Evolutionary conservation across 169 alveolate genomes (phyloP).

Genomic region (Sarcocystis neurona): DNA sequence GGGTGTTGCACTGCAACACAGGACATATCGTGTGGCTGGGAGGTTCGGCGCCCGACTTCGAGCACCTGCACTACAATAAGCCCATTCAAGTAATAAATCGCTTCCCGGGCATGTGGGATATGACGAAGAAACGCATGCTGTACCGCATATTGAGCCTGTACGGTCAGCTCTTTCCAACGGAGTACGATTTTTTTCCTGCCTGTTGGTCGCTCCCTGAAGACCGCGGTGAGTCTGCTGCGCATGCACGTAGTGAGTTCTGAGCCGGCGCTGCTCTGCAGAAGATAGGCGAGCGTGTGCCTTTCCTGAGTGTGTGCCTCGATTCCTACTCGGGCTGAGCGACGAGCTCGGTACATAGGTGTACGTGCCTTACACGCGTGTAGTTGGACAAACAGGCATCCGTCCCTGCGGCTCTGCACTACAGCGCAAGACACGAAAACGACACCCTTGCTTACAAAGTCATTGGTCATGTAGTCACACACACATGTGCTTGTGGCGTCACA

Average conservation of each 20-base stretch:
- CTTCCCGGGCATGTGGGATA: slow-evolving; percentile 65
- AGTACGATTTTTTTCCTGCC: slow-evolving; percentile 55
- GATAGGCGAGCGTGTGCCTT: no score
- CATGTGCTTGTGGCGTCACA: no score
- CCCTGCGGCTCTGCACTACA: no score
- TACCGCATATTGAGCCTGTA: slow-evolving; percentile 39
- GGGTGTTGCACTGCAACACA: no score
- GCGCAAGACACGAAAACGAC: no score
- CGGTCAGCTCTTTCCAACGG: slow-evolving; percentile 55
- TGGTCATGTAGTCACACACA: no score
- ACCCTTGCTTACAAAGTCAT: no score
- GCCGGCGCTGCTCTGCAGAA: not conserved
- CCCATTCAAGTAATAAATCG: slow-evolving; percentile 49
- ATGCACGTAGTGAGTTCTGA: not conserved
- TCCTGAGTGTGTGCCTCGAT: not conserved
- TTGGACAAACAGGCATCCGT: no score
- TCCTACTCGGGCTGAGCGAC: not conserved
- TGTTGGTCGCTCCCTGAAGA: slow-evolving; percentile 66
- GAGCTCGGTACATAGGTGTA: not conserved
- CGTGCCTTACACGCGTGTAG: no score
- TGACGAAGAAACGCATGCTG: slow-evolving; percentile 60
- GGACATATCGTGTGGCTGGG: slow-evolving; percentile 66
- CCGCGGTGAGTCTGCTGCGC: slow-evolving; percentile 15
- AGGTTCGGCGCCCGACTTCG: slow-evolving; percentile 64
- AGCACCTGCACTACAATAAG: slow-evolving; percentile 48